Conservation (phyloP, 2,329 filamentous ascomycete genomes). For the Fusarium setosum region DNA sequence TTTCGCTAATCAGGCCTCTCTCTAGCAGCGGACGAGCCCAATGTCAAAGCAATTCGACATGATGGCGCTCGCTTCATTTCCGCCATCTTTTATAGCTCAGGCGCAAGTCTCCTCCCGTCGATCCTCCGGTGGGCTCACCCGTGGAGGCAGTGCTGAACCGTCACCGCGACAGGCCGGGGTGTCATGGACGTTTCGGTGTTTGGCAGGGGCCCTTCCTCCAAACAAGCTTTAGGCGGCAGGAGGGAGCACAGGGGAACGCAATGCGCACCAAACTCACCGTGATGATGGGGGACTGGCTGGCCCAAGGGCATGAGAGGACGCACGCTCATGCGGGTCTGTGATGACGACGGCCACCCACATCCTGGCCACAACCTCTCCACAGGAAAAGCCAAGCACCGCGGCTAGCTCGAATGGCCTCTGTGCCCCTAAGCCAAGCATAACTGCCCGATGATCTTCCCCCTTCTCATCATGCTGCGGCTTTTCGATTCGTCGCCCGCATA, state of each 20-base stretch:
- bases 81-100: constrained; percentile 30
- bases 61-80: constrained; percentile 30
- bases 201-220: constrained; percentile 39
- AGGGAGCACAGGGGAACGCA: constrained; percentile 35
- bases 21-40: constrained; percentile 21
- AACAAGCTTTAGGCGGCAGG: constrained; percentile 45
- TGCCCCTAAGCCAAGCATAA: constrained; percentile 40
- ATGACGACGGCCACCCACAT: constrained; percentile 40
- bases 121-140: constrained; percentile 43
- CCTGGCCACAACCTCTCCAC: constrained; percentile 36
- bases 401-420: constrained; percentile 41
- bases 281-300: constrained; percentile 1
- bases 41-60: constrained; percentile 12
- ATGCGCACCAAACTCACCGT: constrained; percentile 28
- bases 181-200: constrained; percentile 37
- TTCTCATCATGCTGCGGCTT: constrained; percentile 38
- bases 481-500: constrained; percentile 39
- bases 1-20: constrained; percentile 35
- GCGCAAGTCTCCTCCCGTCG: constrained; percentile 36
- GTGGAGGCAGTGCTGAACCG: constrained; percentile 44
- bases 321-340: constrained; percentile 40
- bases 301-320: constrained; percentile 22
- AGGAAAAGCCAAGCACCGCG: constrained; percentile 40
- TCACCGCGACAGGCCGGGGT: constrained; percentile 39
- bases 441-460: constrained; percentile 39